phyloP scores from a whole-genome alignment of 306 rosid genomes.

The Quercus engelmannii region DNA sequence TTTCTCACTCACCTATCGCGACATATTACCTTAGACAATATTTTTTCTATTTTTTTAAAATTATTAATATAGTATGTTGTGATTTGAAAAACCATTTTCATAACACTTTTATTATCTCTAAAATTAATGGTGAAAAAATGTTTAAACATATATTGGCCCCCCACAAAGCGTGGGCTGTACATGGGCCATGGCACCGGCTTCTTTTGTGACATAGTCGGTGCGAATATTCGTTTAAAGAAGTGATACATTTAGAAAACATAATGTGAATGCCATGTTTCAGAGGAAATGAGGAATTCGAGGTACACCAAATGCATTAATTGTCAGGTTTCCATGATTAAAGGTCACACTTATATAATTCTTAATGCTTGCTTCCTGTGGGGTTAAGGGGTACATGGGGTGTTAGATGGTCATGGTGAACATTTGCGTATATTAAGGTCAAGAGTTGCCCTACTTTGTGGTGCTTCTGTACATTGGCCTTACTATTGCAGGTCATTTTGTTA shows the following conservation, averaged over 20 bases:
- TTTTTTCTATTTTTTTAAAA: too few relatives aligned
- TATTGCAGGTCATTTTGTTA: background rate
- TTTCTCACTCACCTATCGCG: too few relatives aligned
- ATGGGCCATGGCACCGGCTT: slow-evolving; percentile 12
- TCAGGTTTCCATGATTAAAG: background rate
- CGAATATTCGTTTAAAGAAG: slow-evolving; percentile 23
- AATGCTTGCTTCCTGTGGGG: background rate
- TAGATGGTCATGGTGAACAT: background rate
- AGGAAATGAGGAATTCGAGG: background rate
- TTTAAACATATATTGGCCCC: slow-evolving; percentile 8
- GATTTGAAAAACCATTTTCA: too few relatives aligned
- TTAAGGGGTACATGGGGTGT: background rate
- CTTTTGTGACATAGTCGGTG: slow-evolving; percentile 4
- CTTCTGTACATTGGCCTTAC: background rate
- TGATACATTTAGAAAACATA: background rate
- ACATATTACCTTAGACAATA: too few relatives aligned
- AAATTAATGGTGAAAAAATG: too few relatives aligned
- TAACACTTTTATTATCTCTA: too few relatives aligned
- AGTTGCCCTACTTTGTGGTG: background rate
- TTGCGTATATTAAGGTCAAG: background rate
- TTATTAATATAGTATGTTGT: too few relatives aligned
- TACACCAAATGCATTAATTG: background rate
- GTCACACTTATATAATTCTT: background rate
- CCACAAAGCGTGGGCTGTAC: slow-evolving; percentile 26
- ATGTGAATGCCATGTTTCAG: background rate